A percentile compares a stretch with the other conserved stretches of the same genome.
Conservation (phyloP, 2,329 filamentous ascomycete genomes). For the Cladosporium sp. region DNA sequence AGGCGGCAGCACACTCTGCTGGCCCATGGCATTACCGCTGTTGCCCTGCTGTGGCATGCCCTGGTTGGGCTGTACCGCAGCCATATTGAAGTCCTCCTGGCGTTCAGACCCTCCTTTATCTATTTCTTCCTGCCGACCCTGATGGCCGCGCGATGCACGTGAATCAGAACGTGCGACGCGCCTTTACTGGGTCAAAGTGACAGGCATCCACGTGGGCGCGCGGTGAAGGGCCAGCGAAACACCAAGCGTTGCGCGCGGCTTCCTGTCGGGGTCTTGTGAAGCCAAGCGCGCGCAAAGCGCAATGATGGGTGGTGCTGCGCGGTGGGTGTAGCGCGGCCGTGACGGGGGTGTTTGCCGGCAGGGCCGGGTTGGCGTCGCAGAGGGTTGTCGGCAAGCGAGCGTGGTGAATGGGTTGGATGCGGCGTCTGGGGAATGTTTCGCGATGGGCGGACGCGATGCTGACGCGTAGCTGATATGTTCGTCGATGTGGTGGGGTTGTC, state of each 20-base stretch:
- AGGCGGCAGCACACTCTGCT: conserved; percentile 44
- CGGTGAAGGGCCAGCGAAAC: not conserved
- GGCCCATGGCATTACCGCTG: conserved; percentile 37
- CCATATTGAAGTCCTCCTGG: conserved; percentile 7
- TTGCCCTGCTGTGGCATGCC: conserved; percentile 14
- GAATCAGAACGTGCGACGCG: conserved; percentile 1
- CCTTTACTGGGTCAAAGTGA: not conserved
- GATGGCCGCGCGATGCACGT: not conserved
- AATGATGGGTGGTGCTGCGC: conserved; percentile 4
- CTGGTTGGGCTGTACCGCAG: conserved; percentile 15
- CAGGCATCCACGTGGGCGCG: conserved; percentile 2
- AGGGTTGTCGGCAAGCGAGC: not conserved
- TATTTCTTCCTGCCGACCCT: not conserved
- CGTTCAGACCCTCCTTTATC: not conserved
- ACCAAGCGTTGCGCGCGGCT: not conserved
- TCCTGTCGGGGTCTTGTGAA: not conserved
- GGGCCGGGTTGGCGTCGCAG: not conserved
- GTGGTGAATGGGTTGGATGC: conserved; percentile 4
- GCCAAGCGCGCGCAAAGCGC: conserved; percentile 9
- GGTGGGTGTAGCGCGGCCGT: conserved; percentile 3
- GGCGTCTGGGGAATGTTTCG: conserved; percentile 8
- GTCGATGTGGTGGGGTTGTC: not conserved
- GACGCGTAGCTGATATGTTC: conserved; percentile 5
- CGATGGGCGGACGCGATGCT: conserved; percentile 8
- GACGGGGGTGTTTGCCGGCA: conserved; percentile 2